Evolutionary conservation across 148 eudicot species (phyloP).

Genomic region (Agrostemma githago): DNA sequence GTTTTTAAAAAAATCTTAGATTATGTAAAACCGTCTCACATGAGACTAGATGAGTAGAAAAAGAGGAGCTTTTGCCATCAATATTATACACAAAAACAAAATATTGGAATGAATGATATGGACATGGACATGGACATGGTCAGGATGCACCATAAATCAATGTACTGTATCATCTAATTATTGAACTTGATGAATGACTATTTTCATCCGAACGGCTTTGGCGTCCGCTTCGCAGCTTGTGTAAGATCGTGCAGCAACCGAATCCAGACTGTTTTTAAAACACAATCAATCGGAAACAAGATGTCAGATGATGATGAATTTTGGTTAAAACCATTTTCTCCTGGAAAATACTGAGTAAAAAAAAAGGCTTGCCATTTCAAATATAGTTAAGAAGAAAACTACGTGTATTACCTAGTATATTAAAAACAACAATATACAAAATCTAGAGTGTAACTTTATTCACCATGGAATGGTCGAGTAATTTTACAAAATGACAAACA

Average conservation of each 20-base stretch:
- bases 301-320: no score
- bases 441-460: no score
- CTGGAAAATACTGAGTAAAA: no score
- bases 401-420: no score
- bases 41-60: not conserved
- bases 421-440: no score
- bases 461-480: no score
- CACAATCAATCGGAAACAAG: not conserved
- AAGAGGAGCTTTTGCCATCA: not conserved
- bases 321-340: no score
- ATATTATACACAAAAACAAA: not conserved
- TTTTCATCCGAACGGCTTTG: not conserved
- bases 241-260: slow-evolving; percentile 15
- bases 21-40: not conserved
- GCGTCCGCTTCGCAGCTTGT: slow-evolving; percentile 3
- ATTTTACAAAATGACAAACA: no score
- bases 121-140: slow-evolving; percentile 12
- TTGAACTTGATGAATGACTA: slow-evolving; percentile 30
- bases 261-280: slow-evolving; percentile 18
- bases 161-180: slow-evolving; percentile 21
- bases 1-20: not conserved
- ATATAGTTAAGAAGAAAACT: no score
- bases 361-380: no score
- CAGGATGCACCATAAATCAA: not conserved
- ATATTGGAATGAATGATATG: slow-evolving; percentile 10